Percentiles rank a stretch among this genome's conserved stretches.
phyloP scores from a whole-genome alignment of 495 filamentous ascomycete species.

The Neurospora sp. region DNA sequence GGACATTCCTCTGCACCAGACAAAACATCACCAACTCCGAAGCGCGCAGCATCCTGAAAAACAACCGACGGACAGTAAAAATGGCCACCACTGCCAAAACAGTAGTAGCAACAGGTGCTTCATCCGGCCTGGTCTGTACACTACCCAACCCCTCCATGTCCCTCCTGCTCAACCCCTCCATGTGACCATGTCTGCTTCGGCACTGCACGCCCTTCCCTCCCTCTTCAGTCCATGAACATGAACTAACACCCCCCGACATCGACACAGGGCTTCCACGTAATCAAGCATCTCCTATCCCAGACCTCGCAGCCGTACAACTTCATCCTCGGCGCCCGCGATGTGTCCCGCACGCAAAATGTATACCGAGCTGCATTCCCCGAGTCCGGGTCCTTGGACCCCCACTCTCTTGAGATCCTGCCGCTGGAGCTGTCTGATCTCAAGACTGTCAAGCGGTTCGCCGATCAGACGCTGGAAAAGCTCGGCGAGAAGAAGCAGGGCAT shows the following conservation, averaged over 20 bases:
- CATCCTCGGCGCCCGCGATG: conserved; percentile 35
- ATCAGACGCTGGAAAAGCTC: conserved; percentile 23
- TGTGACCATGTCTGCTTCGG: not conserved
- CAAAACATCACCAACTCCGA: not conserved
- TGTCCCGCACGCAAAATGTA: conserved; percentile 21
- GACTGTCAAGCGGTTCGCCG: conserved; percentile 27
- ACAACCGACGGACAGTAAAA: not conserved
- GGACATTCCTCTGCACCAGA: not conserved
- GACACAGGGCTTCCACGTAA: conserved; percentile 32
- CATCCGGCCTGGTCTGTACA: conserved; percentile 32
- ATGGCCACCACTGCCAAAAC: conserved; percentile 32
- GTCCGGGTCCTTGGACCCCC: conserved; percentile 9
- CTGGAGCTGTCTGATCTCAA: conserved; percentile 30
- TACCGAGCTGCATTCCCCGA: conserved; percentile 27
- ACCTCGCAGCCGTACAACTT: conserved; percentile 27
- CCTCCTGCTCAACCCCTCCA: not conserved
- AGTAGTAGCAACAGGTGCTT: conserved; percentile 34
- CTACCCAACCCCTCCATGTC: not conserved
- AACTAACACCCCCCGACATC: not conserved
- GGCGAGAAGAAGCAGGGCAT: conserved; percentile 17
- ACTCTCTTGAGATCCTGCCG: conserved; percentile 31
- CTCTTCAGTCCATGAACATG: not conserved
- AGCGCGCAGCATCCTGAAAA: not conserved
- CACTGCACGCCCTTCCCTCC: not conserved
- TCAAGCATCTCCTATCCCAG: conserved; percentile 31